Conservation (phyloP, 805 yeast species). For the Candida peoriensis region DNA sequence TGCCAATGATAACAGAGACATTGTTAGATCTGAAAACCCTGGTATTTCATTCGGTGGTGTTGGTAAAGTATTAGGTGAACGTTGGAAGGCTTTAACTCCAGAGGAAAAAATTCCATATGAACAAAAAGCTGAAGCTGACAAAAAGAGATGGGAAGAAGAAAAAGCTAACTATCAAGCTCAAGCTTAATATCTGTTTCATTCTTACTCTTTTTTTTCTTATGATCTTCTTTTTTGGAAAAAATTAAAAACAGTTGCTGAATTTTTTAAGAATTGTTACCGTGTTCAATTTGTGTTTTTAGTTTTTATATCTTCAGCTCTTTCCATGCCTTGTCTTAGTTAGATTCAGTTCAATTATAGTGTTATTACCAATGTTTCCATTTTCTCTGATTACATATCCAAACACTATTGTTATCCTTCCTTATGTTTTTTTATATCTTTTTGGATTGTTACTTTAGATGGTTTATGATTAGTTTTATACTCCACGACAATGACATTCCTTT, state of each 20-base stretch:
- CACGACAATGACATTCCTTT: no score
- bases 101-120: slow-evolving; percentile 89
- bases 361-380: no score
- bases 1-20: slow-evolving; percentile 96
- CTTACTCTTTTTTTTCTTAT: neutral
- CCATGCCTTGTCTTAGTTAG: neutral
- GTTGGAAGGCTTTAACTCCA: slow-evolving; percentile 85
- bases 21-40: slow-evolving; percentile 93
- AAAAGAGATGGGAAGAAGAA: slow-evolving; percentile 95
- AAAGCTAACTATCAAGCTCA: slow-evolving; percentile 66
- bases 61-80: slow-evolving; percentile 92
- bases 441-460: no score
- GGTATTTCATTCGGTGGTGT: slow-evolving; percentile 94
- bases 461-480: no score
- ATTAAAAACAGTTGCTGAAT: neutral
- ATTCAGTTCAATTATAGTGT: no score
- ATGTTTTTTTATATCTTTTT: no score
- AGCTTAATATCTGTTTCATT: neutral
- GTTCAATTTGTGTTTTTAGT: no score
- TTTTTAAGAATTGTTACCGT: no score
- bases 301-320: neutral
- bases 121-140: slow-evolving; percentile 90
- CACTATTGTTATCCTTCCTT: no score
- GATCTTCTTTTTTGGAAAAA: no score
- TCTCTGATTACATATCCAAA: no score